phyloP scores from a whole-genome alignment of 2,329 filamentous ascomycete species.

The Trichoderma gracile region DNA sequence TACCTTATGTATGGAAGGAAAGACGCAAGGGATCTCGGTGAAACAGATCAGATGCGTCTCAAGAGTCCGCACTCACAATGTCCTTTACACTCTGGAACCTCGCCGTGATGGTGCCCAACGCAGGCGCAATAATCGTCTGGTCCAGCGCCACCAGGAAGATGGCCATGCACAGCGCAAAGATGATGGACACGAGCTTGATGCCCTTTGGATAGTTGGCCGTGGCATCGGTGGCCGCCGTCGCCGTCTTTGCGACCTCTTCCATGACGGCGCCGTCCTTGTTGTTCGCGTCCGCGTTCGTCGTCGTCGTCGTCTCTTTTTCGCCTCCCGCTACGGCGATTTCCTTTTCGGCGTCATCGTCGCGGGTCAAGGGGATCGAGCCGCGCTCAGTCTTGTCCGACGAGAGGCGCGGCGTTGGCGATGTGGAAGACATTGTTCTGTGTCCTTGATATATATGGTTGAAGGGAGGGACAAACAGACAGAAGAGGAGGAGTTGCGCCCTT shows the following conservation, averaged over 20 bases:
- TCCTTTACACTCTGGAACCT: slow-evolving; percentile 48
- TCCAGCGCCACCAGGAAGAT: slow-evolving; percentile 54
- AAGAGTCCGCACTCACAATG: slow-evolving; percentile 38
- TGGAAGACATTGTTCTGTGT: slow-evolving; percentile 4
- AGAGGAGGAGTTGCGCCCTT: no score
- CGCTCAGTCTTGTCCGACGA: slow-evolving; percentile 39
- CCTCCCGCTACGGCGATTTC: no score
- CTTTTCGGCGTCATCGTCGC: no score
- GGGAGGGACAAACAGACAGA: not conserved
- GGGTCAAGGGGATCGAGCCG: slow-evolving; percentile 31
- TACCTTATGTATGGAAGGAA: not conserved
- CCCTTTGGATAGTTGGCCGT: slow-evolving; percentile 43
- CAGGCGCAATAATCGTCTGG: slow-evolving; percentile 55
- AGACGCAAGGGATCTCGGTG: not conserved
- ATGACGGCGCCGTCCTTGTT: slow-evolving; percentile 6
- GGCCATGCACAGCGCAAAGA: slow-evolving; percentile 47
- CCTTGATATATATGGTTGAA: not conserved
- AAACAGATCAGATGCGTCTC: slow-evolving; percentile 20
- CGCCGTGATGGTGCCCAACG: slow-evolving; percentile 53
- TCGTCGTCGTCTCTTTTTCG: not conserved
- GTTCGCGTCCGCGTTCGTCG: not conserved
- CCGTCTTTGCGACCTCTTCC: slow-evolving; percentile 14
- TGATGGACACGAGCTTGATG: slow-evolving; percentile 44
- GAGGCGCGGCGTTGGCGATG: slow-evolving; percentile 27
- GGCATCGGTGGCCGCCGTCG: slow-evolving; percentile 13